These are phyloP conservation scores for Beauveria sp. DNA, from an alignment of 2,329 filamentous ascomycete species.

Conservation along the genomic window DNA sequence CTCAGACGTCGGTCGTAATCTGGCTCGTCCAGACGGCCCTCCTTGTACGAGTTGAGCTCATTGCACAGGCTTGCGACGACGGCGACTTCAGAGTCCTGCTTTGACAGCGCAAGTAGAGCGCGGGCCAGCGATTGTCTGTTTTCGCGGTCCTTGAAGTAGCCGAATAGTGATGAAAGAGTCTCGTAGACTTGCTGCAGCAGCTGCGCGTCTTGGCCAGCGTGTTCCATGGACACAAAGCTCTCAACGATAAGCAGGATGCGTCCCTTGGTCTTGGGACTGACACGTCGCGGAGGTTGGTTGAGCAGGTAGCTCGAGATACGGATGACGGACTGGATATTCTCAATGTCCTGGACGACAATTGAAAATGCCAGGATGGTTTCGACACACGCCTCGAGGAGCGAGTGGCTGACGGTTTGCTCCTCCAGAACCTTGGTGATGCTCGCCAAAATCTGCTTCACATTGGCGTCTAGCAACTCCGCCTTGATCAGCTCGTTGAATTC, in stretches of 20 bases:
- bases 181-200: constrained; percentile 61
- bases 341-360: constrained; percentile 57
- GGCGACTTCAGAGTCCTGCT: constrained; percentile 50
- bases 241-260: constrained; percentile 73
- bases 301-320: constrained; percentile 75
- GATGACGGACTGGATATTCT: constrained; percentile 69
- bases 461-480: constrained; percentile 47
- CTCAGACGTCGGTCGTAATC: constrained; percentile 77
- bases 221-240: constrained; percentile 64
- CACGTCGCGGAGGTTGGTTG: constrained; percentile 73
- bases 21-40: constrained; percentile 68
- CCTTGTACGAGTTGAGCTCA: constrained; percentile 73
- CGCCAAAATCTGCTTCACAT: constrained; percentile 53
- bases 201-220: constrained; percentile 27
- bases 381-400: constrained; percentile 72
- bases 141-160: constrained; percentile 76
- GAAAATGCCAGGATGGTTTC: constrained; percentile 71
- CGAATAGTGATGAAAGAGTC: constrained; percentile 74
- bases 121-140: constrained; percentile 68
- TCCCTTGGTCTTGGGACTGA: constrained; percentile 77
- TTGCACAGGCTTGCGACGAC: constrained; percentile 63
- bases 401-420: constrained; percentile 53
- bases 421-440: constrained; percentile 63
- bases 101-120: constrained; percentile 64
- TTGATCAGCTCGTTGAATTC: constrained; percentile 51